Conservation (phyloP, 768 basidiomycete species). For the Russula sp. region DNA sequence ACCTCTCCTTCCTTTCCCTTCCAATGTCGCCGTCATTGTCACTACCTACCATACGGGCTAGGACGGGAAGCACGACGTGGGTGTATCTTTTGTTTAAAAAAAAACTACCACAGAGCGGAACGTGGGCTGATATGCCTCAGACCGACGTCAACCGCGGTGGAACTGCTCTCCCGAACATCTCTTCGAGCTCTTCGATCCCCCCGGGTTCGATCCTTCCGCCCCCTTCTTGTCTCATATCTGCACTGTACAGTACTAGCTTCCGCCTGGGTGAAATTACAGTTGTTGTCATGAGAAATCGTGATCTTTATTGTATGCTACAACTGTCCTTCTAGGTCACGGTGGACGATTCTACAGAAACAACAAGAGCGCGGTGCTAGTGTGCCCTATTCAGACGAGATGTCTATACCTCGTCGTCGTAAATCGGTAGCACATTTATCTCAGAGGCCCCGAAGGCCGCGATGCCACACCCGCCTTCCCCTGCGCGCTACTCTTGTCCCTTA, state of each 20-base stretch:
- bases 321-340: neutral
- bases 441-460: neutral
- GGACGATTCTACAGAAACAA: neutral
- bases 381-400: conserved; percentile 22
- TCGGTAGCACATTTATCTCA: neutral
- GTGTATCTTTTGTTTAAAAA: no score
- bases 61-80: no score
- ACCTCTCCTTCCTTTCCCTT: no score
- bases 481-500: neutral
- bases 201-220: neutral
- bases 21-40: no score
- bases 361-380: neutral
- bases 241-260: neutral
- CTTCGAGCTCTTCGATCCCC: no score
- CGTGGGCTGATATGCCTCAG: no score
- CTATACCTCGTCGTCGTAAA: conserved; percentile 19
- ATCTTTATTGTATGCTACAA: neutral
- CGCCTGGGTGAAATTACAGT: neutral
- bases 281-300: neutral
- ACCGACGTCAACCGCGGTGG: no score
- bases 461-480: neutral
- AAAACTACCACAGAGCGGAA: no score
- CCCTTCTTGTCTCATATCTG: neutral
- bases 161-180: no score
- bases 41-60: no score